phyloP scores from a whole-genome alignment of 805 yeast genomes.

The Aciculoconidium aculeatum region DNA sequence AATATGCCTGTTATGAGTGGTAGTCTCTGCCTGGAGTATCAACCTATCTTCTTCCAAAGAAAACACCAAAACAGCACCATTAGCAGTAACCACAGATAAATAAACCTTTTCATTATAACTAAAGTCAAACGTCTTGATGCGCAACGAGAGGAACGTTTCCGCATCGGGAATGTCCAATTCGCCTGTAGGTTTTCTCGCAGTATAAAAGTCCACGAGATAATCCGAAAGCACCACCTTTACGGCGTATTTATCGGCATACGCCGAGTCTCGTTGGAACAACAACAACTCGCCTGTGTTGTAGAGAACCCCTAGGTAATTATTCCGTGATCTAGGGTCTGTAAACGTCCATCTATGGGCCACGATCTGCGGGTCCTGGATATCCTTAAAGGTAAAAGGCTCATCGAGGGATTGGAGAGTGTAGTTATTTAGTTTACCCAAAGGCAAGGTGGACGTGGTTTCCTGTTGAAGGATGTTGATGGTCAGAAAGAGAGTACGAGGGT shows the following conservation, averaged over 20 bases:
- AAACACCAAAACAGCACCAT: slow-evolving; percentile 13
- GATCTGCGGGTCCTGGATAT: slow-evolving; percentile 28
- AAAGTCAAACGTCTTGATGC: slow-evolving; percentile 24
- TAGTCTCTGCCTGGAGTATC: not conserved
- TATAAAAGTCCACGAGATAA: slow-evolving; percentile 15
- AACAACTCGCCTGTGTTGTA: slow-evolving; percentile 35
- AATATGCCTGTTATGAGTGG: not conserved
- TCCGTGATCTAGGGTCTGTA: slow-evolving; percentile 15
- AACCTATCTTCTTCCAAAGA: slow-evolving; percentile 5
- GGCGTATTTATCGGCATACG: slow-evolving; percentile 17
- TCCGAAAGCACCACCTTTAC: slow-evolving; percentile 24
- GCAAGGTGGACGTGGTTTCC: slow-evolving; percentile 22
- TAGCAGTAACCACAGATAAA: slow-evolving; percentile 10
- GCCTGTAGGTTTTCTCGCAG: too few relatives aligned
- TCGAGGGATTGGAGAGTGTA: slow-evolving; percentile 21
- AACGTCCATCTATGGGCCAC: slow-evolving; percentile 32
- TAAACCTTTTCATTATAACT: slow-evolving; percentile 10
- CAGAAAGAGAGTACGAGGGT: slow-evolving; percentile 22
- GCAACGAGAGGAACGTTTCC: slow-evolving; percentile 14
- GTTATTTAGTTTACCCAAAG: slow-evolving; percentile 24
- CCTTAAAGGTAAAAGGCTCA: slow-evolving; percentile 23
- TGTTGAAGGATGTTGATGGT: slow-evolving; percentile 19
- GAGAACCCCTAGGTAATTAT: slow-evolving; percentile 27
- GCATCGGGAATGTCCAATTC: slow-evolving; percentile 16
- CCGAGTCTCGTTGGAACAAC: slow-evolving; percentile 22